Base-by-base conservation (phyloP, 768 basidiomycete genomes). In the Hemileccinum rubropunctum region DNA sequence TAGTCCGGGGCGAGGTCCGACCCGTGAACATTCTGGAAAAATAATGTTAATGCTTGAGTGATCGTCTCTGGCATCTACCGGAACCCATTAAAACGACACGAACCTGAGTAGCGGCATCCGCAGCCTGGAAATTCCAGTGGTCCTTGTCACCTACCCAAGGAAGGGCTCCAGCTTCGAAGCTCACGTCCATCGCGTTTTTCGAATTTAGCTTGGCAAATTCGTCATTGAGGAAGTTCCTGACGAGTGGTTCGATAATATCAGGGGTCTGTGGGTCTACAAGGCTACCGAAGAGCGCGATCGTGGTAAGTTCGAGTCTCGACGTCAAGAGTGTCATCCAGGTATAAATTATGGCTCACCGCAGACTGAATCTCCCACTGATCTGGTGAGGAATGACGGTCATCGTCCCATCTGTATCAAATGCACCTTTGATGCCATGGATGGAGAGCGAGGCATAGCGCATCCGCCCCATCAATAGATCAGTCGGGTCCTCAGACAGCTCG, bases 121-220 rank as follows among this genome's bases (percentile, higher is more conserved):
- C 93, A 5, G 93, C 93, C 54, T 83, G 75, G 68, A 83, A 95
- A 67, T 90, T 94, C 89, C 88, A 93, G 69, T 94, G 90, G 56
- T 85, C 79, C 54, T 77, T 71, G 59, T 86, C 79, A 8, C 84
- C 82, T 9, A 92, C 72, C 92, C 92, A 95, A 14, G 93, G 90
- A 67, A 84, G 85, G 12, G 91, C 92, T 26, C 84, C 87, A 48
- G 84, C 79, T 23, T 83, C 61, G 42, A 72, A 70, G 68, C 86
- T 83, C 23, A 93, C 64, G 21, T 72, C 72, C 53, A 93, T 67
- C 59, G 69, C 84, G 75, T 87, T 93, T 81, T 91, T 78, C 80
- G 60, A n/a, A n/a, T n/a, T n/a, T n/a, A n/a, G n/a, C n/a, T n/a
- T n/a, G n/a, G n/a, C n/a, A n/a, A 95, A 95, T 69, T 91, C 88